Conservation (phyloP, 495 filamentous ascomycete genomes). For the Paragyromitra xinjiangensis region DNA sequence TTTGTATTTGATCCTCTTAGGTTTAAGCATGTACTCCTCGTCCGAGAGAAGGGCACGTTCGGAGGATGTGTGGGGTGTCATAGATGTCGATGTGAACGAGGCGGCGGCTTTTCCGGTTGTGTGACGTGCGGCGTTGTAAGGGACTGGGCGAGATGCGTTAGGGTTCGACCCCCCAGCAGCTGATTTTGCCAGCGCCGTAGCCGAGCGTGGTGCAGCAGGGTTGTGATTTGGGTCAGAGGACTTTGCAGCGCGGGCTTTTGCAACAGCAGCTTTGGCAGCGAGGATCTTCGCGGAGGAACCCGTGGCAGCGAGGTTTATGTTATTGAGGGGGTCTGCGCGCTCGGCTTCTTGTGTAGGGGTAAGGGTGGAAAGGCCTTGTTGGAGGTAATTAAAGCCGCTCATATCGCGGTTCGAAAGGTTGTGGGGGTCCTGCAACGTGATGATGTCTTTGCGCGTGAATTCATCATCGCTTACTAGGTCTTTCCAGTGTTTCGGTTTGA, state of each 20-base stretch:
- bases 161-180: conserved; percentile 47
- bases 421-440: conserved; percentile 95
- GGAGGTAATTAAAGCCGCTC: conserved; percentile 86
- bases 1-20: conserved; percentile 82
- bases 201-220: conserved; percentile 41
- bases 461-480: conserved; percentile 89
- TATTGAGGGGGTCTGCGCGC: conserved; percentile 59
- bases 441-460: conserved; percentile 90
- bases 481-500: conserved; percentile 96
- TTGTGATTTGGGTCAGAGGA: conserved; percentile 56
- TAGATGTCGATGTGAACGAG: conserved; percentile 90
- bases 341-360: conserved; percentile 70
- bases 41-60: conserved; percentile 86
- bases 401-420: conserved; percentile 85
- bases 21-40: conserved; percentile 95
- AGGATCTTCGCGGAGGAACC: conserved; percentile 71
- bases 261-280: conserved; percentile 89
- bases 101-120: conserved; percentile 93
- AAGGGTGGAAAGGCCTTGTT: conserved; percentile 78
- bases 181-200: conserved; percentile 51
- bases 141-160: conserved; percentile 60
- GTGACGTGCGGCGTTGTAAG: conserved; percentile 86
- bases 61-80: conserved; percentile 87
- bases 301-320: conserved; percentile 54
- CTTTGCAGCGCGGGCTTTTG: conserved; percentile 75